A percentile compares a stretch with the other conserved stretches of the same genome.
Conservation (phyloP, 208 protist species). For the Wallacemonas rigidus region DNA sequence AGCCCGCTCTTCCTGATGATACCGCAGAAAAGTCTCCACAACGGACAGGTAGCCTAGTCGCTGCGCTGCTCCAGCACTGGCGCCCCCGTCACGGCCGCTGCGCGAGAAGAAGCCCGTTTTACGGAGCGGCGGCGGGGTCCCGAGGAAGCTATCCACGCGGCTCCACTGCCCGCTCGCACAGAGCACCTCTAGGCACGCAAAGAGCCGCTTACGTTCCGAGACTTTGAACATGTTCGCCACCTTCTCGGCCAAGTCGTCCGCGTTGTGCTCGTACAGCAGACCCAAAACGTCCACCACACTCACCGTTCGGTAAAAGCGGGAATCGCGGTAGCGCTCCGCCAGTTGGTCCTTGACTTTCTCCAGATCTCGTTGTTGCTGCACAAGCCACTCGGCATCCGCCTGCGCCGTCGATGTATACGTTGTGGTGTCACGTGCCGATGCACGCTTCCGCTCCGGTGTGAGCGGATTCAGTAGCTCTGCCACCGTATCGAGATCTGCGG, state of each 20-base stretch:
- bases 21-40: slow-evolving; percentile 32
- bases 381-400: slow-evolving; percentile 20
- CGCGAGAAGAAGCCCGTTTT: slow-evolving; percentile 31
- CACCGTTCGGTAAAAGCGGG: slow-evolving; percentile 24
- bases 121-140: slow-evolving; percentile 27
- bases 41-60: slow-evolving; percentile 36
- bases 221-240: slow-evolving; percentile 30
- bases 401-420: neutral
- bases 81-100: neutral
- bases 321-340: slow-evolving; percentile 25
- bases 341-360: slow-evolving; percentile 25
- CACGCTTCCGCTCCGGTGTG: neutral
- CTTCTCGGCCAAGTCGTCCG: slow-evolving; percentile 16
- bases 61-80: neutral
- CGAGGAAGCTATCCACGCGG: slow-evolving; percentile 32
- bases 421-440: neutral
- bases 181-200: slow-evolving; percentile 40
- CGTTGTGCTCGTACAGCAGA: slow-evolving; percentile 27
- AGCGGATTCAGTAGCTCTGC: neutral
- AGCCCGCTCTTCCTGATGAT: slow-evolving; percentile 36
- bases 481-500: neutral
- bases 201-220: slow-evolving; percentile 27
- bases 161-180: slow-evolving; percentile 33
- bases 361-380: slow-evolving; percentile 19
- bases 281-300: slow-evolving; percentile 31